phyloP scores from a whole-genome alignment of 306 rosid species.

The Sesbania bispinosa region DNA sequence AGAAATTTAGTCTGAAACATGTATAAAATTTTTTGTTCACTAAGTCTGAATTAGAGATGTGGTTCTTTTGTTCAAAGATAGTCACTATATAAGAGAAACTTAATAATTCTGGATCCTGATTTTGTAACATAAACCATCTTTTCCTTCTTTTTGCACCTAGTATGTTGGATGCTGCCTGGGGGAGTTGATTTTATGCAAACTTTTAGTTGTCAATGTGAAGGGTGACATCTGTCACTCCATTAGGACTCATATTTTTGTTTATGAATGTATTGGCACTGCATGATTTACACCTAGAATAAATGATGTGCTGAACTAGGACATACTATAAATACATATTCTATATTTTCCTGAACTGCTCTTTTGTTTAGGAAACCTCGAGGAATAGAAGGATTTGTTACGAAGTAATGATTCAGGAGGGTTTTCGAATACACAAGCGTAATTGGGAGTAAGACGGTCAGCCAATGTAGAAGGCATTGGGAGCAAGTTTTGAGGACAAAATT shows the following conservation, averaged over 20 bases:
- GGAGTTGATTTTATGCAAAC: background rate
- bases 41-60: conserved; percentile 5
- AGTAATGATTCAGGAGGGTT: too few relatives aligned
- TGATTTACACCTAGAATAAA: background rate
- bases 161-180: background rate
- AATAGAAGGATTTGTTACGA: too few relatives aligned
- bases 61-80: conserved; percentile 1
- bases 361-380: conserved; percentile 23
- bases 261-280: background rate
- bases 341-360: conserved; percentile 7
- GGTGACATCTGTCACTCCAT: background rate
- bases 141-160: conserved; percentile 1
- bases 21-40: background rate
- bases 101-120: background rate
- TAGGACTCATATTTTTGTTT: background rate
- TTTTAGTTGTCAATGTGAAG: background rate
- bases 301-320: background rate
- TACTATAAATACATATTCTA: background rate
- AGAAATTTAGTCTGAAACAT: conserved; percentile 1
- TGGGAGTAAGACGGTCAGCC: too few relatives aligned
- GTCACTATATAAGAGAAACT: background rate
- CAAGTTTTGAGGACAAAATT: too few relatives aligned
- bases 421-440: too few relatives aligned
- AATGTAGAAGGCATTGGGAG: too few relatives aligned
- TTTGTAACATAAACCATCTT: background rate